A percentile compares a stretch with the other conserved stretches of the same genome.
phyloP scores from a whole-genome alignment of 495 filamentous ascomycete species.

The Aspergillus heteromorphus region DNA sequence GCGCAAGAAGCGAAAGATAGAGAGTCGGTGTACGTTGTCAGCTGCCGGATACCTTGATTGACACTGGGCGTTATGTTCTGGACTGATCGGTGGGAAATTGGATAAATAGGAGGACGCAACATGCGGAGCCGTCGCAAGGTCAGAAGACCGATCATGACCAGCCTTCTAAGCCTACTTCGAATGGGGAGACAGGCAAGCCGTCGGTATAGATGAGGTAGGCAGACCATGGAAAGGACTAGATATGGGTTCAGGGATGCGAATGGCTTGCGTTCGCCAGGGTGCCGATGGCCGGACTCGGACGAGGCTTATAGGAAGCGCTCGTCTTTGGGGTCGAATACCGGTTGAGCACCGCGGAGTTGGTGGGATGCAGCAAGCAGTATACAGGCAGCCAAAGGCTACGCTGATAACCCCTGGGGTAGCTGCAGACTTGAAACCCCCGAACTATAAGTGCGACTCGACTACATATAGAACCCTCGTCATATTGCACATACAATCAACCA shows the following conservation, averaged over 20 bases:
- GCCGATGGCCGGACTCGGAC: neutral
- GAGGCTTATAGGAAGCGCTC: neutral
- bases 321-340: neutral
- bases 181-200: neutral
- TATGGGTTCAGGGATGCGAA: no score
- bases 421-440: neutral
- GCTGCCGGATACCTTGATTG: neutral
- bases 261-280: neutral
- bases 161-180: neutral
- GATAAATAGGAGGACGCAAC: neutral
- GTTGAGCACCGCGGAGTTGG: no score
- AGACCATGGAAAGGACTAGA: neutral
- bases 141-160: neutral
- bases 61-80: neutral
- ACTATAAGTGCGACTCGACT: neutral
- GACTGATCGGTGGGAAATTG: neutral
- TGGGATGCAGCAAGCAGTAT: no score
- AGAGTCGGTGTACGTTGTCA: constrained; percentile 6
- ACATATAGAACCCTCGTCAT: neutral
- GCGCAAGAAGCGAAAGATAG: constrained; percentile 4
- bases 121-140: neutral
- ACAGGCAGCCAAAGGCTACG: neutral
- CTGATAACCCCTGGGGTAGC: neutral
- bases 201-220: neutral
- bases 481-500: neutral